phyloP scores from a whole-genome alignment of 2,329 filamentous ascomycete species.

The Lachnellula subtilissima region DNA sequence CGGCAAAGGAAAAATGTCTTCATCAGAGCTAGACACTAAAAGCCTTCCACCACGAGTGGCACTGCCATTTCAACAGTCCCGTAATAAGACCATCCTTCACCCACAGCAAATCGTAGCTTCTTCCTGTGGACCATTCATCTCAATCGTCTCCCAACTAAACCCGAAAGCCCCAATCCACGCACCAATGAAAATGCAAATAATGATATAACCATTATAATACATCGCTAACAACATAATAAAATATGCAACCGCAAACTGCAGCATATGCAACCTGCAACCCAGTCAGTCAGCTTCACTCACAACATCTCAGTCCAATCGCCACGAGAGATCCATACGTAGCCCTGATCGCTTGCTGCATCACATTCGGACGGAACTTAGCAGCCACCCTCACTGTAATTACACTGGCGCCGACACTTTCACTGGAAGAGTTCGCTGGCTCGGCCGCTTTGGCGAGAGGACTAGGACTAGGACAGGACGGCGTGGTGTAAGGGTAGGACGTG shows the following conservation, averaged over 20 bases:
- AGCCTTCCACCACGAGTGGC: too few relatives aligned
- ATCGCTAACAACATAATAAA: constrained; percentile 69
- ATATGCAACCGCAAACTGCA: constrained; percentile 72
- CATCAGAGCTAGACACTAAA: too few relatives aligned
- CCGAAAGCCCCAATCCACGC: constrained; percentile 67
- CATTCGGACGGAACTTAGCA: constrained; percentile 47
- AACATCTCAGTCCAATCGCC: too few relatives aligned
- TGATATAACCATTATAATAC: constrained; percentile 68
- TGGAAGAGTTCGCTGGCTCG: neutral
- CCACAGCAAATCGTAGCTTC: constrained; percentile 25
- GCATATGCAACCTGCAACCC: constrained; percentile 49
- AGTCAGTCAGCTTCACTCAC: too few relatives aligned
- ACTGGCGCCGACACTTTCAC: neutral
- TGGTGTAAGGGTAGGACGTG: neutral
- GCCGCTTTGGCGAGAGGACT: neutral
- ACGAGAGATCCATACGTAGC: constrained; percentile 37
- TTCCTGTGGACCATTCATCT: constrained; percentile 19
- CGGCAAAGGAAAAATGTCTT: too few relatives aligned
- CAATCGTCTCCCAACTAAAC: constrained; percentile 64
- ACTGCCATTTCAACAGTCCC: neutral
- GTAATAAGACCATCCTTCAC: constrained; percentile 3
- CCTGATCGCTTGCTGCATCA: constrained; percentile 61
- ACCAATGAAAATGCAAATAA: constrained; percentile 76
- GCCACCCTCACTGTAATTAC: too few relatives aligned
- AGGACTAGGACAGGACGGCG: neutral